Evolutionary conservation across 768 basidiomycete species (phyloP), one percentile per base, ranked within the genome.

Genomic region (Megacollybia marginata): DNA sequence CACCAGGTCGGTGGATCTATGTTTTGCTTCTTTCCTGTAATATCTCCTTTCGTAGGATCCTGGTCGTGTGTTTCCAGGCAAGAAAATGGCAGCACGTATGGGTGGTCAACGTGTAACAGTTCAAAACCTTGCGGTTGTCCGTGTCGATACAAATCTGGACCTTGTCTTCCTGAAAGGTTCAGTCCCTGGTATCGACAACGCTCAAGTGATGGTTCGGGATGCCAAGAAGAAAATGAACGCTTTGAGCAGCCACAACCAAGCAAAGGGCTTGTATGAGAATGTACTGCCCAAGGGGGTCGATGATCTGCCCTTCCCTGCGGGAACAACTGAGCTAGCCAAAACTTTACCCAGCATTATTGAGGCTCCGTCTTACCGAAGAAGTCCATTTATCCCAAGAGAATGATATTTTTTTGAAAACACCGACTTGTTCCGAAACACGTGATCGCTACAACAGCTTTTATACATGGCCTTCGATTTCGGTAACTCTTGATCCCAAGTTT

Each of bases 31-130:
- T 36, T 42, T 9, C 46, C 13, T 48, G 32, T 15, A 40, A 40
- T 40, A 40, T 18, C 52, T 49, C 44, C 45, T 51, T 38, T 44
- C 52, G 13, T 53, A 98, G 93, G 93, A 96, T 59, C 95, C 96
- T 20, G 96, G 96, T 44, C 83, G 96, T 59, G 76, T 97, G 5
- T 92, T 89, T 70, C 96, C 96, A 4, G 96, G 96, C 34, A 96
- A 93, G 72, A 98, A 97, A 74, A 97, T 96, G 95, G 83, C 95
- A 9, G 96, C 96, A 33, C 85, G 84, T 19, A 83, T 97, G 74
- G 96, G 96, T 46, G 86, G 83, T 49, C 75, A 80, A 54, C 83
- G 84, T 36, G 78, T 79, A 9, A 98, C 95, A 8, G 75, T 77
- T 12, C 92, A 95, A 60, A 98, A 97, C 62, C 81, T 98, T 20